Evolutionary conservation across 1,139 yeast genomes (phyloP).

Genomic region (Yarrowia galli): DNA sequence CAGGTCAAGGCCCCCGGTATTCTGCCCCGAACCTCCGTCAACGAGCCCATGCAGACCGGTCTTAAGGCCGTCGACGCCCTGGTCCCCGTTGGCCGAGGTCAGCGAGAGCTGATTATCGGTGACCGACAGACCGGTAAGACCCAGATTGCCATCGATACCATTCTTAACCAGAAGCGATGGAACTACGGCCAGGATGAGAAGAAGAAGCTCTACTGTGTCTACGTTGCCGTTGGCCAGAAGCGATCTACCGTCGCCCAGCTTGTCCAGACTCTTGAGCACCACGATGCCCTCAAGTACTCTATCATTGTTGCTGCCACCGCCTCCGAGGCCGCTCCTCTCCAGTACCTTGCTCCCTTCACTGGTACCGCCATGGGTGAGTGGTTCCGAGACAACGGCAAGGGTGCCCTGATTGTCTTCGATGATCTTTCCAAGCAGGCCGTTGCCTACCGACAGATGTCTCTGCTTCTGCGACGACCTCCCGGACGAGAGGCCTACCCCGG

Average conservation of each 20-base stretch:
- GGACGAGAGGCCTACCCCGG: constrained; percentile 98
- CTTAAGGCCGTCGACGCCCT: constrained; percentile 98
- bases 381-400: constrained; percentile 99
- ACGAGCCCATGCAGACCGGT: constrained; percentile 99
- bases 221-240: constrained; percentile 99
- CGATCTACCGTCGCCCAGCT: constrained; percentile 99
- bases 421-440: constrained; percentile 99
- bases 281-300: constrained; percentile 97
- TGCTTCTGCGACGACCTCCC: constrained; percentile 96
- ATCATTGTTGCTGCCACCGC: constrained; percentile 99
- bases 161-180: constrained; percentile 99
- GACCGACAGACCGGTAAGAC: constrained; percentile 99
- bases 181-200: constrained; percentile 92
- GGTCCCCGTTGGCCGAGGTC: constrained; percentile 99
- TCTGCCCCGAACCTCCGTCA: constrained; percentile 98
- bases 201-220: constrained; percentile 99
- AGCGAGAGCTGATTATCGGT: constrained; percentile 99
- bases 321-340: constrained; percentile 99
- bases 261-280: constrained; percentile 97
- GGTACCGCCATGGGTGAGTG: constrained; percentile 99
- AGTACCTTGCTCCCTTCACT: constrained; percentile 99
- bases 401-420: constrained; percentile 96
- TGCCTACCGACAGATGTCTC: constrained; percentile 99
- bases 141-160: constrained; percentile 98
- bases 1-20: constrained; percentile 99